phyloP scores from a whole-genome alignment of 2,329 filamentous ascomycete genomes.

The Shiraia bambusicola region DNA sequence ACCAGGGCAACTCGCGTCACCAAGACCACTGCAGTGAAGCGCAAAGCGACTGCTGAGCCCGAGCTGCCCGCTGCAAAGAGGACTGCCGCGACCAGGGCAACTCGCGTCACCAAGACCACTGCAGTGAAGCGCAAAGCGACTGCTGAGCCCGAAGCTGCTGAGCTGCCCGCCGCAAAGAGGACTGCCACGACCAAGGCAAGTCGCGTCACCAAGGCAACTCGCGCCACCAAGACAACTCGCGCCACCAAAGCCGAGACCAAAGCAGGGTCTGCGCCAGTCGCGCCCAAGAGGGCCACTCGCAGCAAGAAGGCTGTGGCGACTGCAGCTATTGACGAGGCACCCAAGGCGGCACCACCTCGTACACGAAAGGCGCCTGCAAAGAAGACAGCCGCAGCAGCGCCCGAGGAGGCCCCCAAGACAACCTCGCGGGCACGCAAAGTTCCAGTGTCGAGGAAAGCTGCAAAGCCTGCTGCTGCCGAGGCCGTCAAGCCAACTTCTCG shows the following conservation, averaged over 20 bases:
- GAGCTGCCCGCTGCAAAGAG: conserved; percentile 20
- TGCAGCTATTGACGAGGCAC: conserved; percentile 12
- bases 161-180: conserved; percentile 20
- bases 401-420: conserved; percentile 19
- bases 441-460: conserved; percentile 14
- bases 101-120: conserved; percentile 23
- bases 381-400: conserved; percentile 14
- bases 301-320: conserved; percentile 22
- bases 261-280: conserved; percentile 17
- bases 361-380: conserved; percentile 24
- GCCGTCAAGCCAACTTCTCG: conserved; percentile 22
- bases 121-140: conserved; percentile 21
- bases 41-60: conserved; percentile 23
- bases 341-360: conserved; percentile 19
- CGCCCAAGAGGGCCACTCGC: conserved; percentile 28
- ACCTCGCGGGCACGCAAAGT: conserved; percentile 22
- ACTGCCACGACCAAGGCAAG: no score
- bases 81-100: no score
- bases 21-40: conserved; percentile 17
- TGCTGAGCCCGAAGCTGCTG: conserved; percentile 19
- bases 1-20: no score
- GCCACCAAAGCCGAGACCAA: conserved; percentile 21
- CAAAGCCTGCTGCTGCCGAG: conserved; percentile 9
- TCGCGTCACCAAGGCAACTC: no score
- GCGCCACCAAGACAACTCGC: conserved; percentile 24